Evolutionary conservation across 345 rosid genomes (phyloP).

Genomic region (Camelina laxa): DNA sequence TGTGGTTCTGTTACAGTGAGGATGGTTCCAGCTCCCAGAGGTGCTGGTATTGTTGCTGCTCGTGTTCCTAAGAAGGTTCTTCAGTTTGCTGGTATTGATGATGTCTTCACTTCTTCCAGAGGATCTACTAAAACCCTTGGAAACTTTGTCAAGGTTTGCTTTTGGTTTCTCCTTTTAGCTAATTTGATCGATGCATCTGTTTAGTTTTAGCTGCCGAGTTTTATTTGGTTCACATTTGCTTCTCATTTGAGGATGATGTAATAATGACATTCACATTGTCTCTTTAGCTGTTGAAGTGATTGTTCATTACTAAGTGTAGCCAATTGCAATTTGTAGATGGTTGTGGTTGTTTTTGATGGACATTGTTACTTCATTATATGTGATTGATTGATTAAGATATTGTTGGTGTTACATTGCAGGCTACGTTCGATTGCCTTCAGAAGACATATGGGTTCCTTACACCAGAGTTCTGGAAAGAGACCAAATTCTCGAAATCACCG

Average conservation of each 20-base stretch:
- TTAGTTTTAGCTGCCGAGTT: neutral
- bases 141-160: constrained; percentile 68
- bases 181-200: neutral
- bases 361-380: neutral
- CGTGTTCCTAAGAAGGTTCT: constrained; percentile 80
- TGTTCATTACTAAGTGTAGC: neutral
- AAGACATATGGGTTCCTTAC: constrained; percentile 83
- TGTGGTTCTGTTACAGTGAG: constrained; percentile 74
- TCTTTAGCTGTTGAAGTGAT: neutral
- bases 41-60: constrained; percentile 79
- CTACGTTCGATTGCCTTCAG: constrained; percentile 69
- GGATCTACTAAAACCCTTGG: constrained; percentile 83
- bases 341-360: neutral
- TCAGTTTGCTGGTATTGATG: constrained; percentile 79
- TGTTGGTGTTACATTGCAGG: constrained; percentile 36
- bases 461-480: constrained; percentile 79
- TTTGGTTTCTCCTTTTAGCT: neutral
- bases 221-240: neutral
- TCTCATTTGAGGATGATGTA: neutral
- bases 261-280: neutral
- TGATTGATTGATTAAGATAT: neutral
- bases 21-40: constrained; percentile 83
- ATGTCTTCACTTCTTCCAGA: constrained; percentile 72
- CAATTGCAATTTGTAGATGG: neutral
- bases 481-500: constrained; percentile 59